Percentiles rank a stretch among this genome's conserved stretches.
Evolutionary conservation across 148 eudicot species (phyloP).

Genomic region (Selenicereus undatus): DNA sequence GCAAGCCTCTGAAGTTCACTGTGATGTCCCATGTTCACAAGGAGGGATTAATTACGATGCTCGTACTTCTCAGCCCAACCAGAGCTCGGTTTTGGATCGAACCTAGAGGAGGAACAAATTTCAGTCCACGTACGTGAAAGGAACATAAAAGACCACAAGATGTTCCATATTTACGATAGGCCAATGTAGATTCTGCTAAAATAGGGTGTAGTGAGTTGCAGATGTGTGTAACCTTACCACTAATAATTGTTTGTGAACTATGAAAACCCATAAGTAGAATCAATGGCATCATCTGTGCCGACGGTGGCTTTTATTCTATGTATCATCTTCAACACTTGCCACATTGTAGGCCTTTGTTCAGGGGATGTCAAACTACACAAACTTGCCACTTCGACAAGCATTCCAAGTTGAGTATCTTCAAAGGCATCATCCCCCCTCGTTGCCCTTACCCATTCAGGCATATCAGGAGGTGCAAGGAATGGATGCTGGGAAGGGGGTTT

Average conservation of each 20-base stretch:
- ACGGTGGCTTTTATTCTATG: conserved; percentile 59
- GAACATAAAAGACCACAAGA: no score
- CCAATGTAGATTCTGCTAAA: no score
- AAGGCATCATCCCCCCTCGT: conserved; percentile 63
- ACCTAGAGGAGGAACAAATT: no score
- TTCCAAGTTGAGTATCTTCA: conserved; percentile 53
- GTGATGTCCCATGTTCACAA: no score
- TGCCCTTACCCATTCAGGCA: conserved; percentile 81
- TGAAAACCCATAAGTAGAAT: conserved; percentile 19
- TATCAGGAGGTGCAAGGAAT: conserved; percentile 61
- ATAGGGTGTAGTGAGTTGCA: no score
- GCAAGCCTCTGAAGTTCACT: no score
- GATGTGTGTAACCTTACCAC: no score
- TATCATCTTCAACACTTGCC: conserved; percentile 83
- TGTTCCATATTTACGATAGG: no score
- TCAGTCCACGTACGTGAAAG: no score
- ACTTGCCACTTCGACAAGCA: conserved; percentile 79
- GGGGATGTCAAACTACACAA: conserved; percentile 72
- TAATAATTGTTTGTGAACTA: neutral
- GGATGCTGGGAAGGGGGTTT: conserved; percentile 86
- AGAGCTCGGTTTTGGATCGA: no score
- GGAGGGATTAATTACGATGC: no score
- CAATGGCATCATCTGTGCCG: conserved; percentile 22
- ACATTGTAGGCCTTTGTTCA: conserved; percentile 79
- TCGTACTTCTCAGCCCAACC: no score